Evolutionary conservation across 2,329 filamentous ascomycete species (phyloP), one percentile per base, ranked within the genome.

Genomic region (Talaromyces sp.): DNA sequence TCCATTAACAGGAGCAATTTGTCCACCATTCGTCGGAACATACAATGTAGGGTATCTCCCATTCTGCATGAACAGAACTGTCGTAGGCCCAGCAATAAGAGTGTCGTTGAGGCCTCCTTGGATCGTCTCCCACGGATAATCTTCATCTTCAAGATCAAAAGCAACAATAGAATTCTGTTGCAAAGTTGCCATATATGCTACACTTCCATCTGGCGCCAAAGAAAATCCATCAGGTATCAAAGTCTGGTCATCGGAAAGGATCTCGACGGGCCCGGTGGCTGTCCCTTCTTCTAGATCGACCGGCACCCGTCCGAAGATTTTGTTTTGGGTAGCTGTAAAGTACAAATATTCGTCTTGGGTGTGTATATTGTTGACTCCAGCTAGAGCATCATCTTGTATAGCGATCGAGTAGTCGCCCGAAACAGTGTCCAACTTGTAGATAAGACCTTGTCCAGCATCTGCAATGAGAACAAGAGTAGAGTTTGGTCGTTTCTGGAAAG

Each of bases 141-240:
- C 38, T 14, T 59, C 60, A 35, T 57, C 55, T 17, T 59, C 50
- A 59, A 62, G 55, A 41, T 54, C 58, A 19, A 64, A 54, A n/a
- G 35, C 56, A 7, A 60, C 60, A 31, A 65, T 54, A 3, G 63
- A 56, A 54, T 65, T 60, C 31, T 64, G 59, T 51, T 19, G n/a
- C 21, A 62, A 56, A 19, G 62, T 63, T 11, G 64, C 65, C 55
- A 67, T 54, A 32, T 63, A 67, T 10, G 56, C 64, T 24, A 63
- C 46, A 53, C 60, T 58, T 1, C 61, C 64, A 13, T 60, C 55
- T 19, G 57, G 55, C 13, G 53, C 59, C 61, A 67, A 35, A 19
- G 62, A 62, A 58, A 66, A 66, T n/a, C 64, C 64, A 55, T 67
- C 65, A 7, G 58, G 59, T 2, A 62, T 50, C 27, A 63, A 55